phyloP scores from a whole-genome alignment of 2,329 filamentous ascomycete genomes.

The Nothopassalora personata region DNA sequence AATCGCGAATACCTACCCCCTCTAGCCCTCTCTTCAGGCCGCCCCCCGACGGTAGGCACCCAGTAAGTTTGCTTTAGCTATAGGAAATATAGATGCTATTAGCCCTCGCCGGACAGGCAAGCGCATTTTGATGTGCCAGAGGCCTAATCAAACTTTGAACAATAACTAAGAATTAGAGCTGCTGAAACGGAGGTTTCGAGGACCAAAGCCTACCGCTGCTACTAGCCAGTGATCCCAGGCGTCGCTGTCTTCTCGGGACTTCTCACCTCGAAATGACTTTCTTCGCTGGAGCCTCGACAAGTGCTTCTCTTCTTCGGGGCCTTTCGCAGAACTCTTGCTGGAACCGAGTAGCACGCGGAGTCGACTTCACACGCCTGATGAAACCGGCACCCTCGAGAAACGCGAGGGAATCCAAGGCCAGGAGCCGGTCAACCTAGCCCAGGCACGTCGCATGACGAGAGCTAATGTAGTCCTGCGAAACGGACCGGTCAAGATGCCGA shows the following conservation, averaged over 20 bases:
- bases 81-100: too few relatives aligned
- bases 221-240: not conserved
- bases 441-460: not conserved
- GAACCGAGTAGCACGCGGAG: not conserved
- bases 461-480: slow-evolving; percentile 15
- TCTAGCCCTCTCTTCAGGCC: too few relatives aligned
- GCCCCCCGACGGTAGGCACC: too few relatives aligned
- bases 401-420: too few relatives aligned
- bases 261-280: not conserved
- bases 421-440: not conserved
- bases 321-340: not conserved
- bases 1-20: too few relatives aligned
- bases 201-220: not conserved
- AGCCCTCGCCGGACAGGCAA: too few relatives aligned
- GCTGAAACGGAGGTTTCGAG: too few relatives aligned
- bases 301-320: not conserved
- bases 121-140: too few relatives aligned
- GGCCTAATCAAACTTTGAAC: too few relatives aligned
- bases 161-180: too few relatives aligned
- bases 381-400: not conserved
- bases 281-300: not conserved
- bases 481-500: slow-evolving; percentile 13
- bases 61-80: too few relatives aligned
- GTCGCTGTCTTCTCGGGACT: not conserved
- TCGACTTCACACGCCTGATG: not conserved